Conservation (phyloP, 2,329 filamentous ascomycete genomes). For the Phaeosphaeria sp. region DNA sequence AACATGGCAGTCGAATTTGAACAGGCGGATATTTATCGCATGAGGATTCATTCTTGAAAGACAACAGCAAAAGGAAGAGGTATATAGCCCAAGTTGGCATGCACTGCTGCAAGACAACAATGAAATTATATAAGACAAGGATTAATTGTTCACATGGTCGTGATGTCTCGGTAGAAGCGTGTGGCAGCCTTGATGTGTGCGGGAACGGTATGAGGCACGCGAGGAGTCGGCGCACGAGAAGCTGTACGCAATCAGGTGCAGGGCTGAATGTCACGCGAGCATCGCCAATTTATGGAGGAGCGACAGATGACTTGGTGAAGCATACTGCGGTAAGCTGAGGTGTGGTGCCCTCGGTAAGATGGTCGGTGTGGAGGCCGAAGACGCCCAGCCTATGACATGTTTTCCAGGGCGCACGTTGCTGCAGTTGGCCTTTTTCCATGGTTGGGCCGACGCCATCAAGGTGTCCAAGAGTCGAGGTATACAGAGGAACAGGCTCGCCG, state of each 20-base stretch:
- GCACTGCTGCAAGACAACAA: slow-evolving; percentile 10
- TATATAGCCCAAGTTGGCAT: not conserved
- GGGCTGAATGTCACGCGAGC: not conserved
- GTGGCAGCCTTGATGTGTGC: not conserved
- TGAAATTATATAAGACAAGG: slow-evolving; percentile 2
- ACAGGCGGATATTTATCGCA: not conserved
- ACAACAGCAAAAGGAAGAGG: not conserved
- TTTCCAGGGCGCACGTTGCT: slow-evolving; percentile 25
- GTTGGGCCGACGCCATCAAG: slow-evolving; percentile 24
- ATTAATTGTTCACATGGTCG: not conserved
- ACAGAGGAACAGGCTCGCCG: slow-evolving; percentile 18
- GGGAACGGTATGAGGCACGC: not conserved
- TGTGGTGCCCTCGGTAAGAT: slow-evolving; percentile 6
- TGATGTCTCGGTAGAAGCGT: not conserved
- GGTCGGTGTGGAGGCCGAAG: slow-evolving; percentile 8
- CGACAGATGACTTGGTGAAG: not conserved
- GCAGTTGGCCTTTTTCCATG: slow-evolving; percentile 16
- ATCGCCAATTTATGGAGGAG: not conserved
- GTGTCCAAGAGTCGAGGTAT: slow-evolving; percentile 21
- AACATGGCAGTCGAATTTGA: slow-evolving; percentile 7
- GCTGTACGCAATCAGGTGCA: not conserved
- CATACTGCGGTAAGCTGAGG: not conserved
- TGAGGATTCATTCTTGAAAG: slow-evolving; percentile 1
- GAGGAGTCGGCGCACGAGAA: not conserved
- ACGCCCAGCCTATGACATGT: slow-evolving; percentile 32